phyloP scores from a whole-genome alignment of 2,329 filamentous ascomycete genomes.

The Colletotrichum sp. region DNA sequence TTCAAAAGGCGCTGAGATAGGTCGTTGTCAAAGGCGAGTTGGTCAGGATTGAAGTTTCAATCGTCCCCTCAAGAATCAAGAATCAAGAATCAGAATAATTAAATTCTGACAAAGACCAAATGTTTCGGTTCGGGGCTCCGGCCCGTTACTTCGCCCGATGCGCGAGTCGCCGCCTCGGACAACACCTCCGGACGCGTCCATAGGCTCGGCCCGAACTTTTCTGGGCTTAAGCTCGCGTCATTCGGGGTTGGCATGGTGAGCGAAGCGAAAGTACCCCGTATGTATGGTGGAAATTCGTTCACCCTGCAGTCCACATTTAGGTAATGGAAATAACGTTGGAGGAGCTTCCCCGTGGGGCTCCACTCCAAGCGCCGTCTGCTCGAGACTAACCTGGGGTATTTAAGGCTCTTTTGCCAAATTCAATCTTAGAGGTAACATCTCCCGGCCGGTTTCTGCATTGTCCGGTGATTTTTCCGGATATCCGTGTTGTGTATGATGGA shows the following conservation, averaged over 20 bases:
- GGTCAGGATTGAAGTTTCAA: not conserved
- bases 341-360: not conserved
- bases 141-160: not conserved
- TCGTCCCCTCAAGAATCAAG: not conserved
- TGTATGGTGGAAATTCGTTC: conserved; percentile 18
- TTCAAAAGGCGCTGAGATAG: not conserved
- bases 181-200: not conserved
- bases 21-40: not conserved
- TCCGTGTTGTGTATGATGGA: not conserved
- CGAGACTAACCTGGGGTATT: not conserved
- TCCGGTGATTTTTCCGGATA: not conserved
- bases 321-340: not conserved
- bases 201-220: not conserved
- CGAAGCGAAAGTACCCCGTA: not conserved
- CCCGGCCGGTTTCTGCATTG: not conserved
- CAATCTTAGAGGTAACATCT: not conserved
- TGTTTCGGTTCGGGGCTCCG: not conserved
- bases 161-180: not conserved
- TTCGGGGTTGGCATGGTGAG: not conserved
- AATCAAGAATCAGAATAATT: not conserved
- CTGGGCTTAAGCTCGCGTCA: not conserved
- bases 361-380: not conserved
- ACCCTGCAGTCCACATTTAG: conserved; percentile 7
- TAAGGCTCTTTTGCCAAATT: not conserved
- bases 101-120: not conserved